A percentile compares a stretch with the other conserved stretches of the same genome.
phyloP scores from a whole-genome alignment of 768 basidiomycete species.

The Podaxis sp. region DNA sequence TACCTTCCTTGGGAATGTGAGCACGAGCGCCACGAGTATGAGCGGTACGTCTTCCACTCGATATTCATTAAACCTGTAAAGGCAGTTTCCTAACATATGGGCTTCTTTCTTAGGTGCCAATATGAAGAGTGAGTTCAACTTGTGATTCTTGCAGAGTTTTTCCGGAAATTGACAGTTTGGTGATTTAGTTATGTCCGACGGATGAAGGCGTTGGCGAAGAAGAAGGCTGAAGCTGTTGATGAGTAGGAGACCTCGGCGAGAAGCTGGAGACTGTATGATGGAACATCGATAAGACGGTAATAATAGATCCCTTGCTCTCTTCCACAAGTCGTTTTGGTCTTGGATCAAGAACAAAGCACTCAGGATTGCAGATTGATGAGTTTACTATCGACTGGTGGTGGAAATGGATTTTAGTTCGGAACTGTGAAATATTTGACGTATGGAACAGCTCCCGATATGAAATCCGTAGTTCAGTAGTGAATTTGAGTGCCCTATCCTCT shows the following conservation, averaged over 20 bases:
- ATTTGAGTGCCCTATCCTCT: background rate
- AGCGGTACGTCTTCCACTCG: slow-evolving; percentile 54
- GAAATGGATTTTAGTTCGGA: too few species aligned
- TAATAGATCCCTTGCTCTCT: background rate
- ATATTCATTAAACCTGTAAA: background rate
- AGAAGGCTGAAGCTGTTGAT: slow-evolving; percentile 45
- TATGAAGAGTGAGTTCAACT: slow-evolving; percentile 78
- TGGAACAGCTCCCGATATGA: too few species aligned
- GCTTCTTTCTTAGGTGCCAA: slow-evolving; percentile 62
- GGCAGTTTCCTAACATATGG: background rate
- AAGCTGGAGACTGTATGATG: slow-evolving; percentile 13
- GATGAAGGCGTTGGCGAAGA: slow-evolving; percentile 80
- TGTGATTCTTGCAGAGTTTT: slow-evolving; percentile 2
- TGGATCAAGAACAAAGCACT: background rate
- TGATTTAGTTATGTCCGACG: slow-evolving; percentile 71
- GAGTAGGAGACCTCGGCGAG: slow-evolving; percentile 32
- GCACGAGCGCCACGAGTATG: slow-evolving; percentile 80
- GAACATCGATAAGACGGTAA: background rate
- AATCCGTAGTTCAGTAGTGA: background rate
- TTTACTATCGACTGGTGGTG: background rate
- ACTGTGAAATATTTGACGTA: background rate
- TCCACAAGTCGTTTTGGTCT: background rate
- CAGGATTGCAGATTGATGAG: background rate
- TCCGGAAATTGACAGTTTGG: slow-evolving; percentile 1
- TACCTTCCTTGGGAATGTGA: slow-evolving; percentile 95